A percentile compares a stretch with the other conserved stretches of the same genome.
These are phyloP conservation scores for Fusarium sp. DNA, from an alignment of 2,329 filamentous ascomycete genomes.

Conservation along the genomic window DNA sequence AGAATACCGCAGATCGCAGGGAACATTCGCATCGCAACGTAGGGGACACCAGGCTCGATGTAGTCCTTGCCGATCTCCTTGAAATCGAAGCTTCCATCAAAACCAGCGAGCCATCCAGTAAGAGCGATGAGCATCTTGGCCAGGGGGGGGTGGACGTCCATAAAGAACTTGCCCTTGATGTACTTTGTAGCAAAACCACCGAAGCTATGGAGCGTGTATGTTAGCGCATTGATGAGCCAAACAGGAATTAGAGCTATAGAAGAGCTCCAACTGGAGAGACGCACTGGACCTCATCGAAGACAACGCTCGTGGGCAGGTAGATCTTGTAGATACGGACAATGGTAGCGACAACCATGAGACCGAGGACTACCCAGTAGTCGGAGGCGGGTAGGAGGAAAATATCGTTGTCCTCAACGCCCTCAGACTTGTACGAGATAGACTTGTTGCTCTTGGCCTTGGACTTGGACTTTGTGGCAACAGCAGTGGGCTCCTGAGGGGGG, in stretches of 20 bases:
- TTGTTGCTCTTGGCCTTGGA: conserved; percentile 53
- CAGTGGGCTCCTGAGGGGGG: conserved; percentile 26
- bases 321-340: conserved; percentile 93
- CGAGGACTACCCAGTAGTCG: conserved; percentile 83
- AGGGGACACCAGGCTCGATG: conserved; percentile 91
- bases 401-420: conserved; percentile 89
- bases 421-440: conserved; percentile 75
- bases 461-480: conserved; percentile 33
- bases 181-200: conserved; percentile 99
- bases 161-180: conserved; percentile 99
- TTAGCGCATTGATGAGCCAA: conserved; percentile 29
- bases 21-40: conserved; percentile 96
- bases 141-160: conserved; percentile 99
- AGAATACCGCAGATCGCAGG: conserved; percentile 91
- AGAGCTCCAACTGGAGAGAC: conserved; percentile 55
- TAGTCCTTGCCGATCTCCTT: conserved; percentile 99
- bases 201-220: conserved; percentile 72
- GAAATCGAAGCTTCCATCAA: conserved; percentile 96
- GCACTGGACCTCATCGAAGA: conserved; percentile 99
- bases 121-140: conserved; percentile 97
- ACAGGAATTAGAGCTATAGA: conserved; percentile 4
- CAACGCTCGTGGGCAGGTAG: conserved; percentile 94
- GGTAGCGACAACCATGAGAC: conserved; percentile 80
- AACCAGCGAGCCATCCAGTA: conserved; percentile 93
- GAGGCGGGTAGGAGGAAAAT: conserved; percentile 86